Conservation (phyloP, 1,284 basidiomycete species). For the Wallemia hederae region DNA sequence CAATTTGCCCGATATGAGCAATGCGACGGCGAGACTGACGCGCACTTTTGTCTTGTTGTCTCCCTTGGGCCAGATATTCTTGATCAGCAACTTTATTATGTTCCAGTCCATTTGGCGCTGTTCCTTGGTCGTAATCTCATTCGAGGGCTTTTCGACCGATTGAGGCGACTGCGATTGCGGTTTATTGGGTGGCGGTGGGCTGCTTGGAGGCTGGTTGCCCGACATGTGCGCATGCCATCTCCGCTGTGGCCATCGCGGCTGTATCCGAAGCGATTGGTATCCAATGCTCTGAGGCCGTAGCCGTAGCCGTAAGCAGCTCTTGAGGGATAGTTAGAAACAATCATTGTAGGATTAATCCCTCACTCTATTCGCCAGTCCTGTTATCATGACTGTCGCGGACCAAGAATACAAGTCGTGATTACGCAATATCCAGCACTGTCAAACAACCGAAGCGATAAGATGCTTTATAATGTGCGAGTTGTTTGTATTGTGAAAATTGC, state of each 20-base stretch:
- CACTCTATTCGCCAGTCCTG: too few species aligned
- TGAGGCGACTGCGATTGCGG: too few species aligned
- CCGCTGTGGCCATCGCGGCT: background rate
- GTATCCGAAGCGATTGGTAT: background rate
- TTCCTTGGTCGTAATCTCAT: background rate
- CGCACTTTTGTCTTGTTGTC: conserved; percentile 27
- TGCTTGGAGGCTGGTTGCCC: background rate
- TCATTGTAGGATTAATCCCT: too few species aligned
- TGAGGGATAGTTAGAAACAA: background rate
- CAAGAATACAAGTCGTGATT: background rate
- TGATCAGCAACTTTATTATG: conserved; percentile 25
- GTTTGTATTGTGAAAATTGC: too few species aligned
- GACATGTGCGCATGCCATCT: background rate
- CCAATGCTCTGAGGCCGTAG: background rate
- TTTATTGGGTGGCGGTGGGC: background rate
- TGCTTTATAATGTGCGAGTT: background rate
- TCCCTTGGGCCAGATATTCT: conserved; percentile 28
- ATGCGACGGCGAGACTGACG: conserved; percentile 50
- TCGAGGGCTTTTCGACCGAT: background rate
- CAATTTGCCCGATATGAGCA: conserved; percentile 70
- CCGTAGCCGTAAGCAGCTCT: background rate
- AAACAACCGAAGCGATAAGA: background rate
- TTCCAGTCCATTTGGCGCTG: conserved; percentile 19
- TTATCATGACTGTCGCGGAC: background rate
- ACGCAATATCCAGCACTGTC: background rate